These are phyloP conservation scores for Trametes polyzona DNA, from an alignment of 1,284 basidiomycete genomes.

Conservation along the genomic window DNA sequence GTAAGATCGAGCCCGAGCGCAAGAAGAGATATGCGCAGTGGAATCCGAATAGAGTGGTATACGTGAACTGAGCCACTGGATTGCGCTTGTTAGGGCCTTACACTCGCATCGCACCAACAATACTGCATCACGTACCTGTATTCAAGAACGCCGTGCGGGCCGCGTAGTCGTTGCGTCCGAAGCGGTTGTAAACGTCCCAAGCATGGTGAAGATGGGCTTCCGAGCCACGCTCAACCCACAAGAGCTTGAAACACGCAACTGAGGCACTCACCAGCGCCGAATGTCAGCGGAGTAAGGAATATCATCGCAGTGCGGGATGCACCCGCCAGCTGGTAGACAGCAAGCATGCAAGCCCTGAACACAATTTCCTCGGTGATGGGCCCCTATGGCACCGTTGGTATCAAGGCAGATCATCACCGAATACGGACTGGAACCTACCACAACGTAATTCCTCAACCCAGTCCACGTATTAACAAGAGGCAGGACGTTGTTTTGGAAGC, in stretches of 20 bases:
- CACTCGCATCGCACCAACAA: too few species aligned
- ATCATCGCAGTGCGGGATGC: constrained; percentile 63
- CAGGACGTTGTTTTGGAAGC: constrained; percentile 44
- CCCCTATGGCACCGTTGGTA: constrained; percentile 50
- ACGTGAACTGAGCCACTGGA: constrained; percentile 83
- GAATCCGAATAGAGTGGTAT: constrained; percentile 93
- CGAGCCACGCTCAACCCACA: neutral
- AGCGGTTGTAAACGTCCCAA: constrained; percentile 78
- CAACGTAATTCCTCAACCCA: constrained; percentile 77
- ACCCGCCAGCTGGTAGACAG: constrained; percentile 73
- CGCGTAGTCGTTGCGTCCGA: constrained; percentile 67
- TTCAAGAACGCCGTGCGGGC: constrained; percentile 61
- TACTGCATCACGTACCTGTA: constrained; percentile 69
- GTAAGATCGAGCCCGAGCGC: constrained; percentile 68
- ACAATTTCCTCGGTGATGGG: constrained; percentile 94
- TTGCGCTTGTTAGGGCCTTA: neutral
- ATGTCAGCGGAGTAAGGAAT: constrained; percentile 83
- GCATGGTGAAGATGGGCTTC: constrained; percentile 92
- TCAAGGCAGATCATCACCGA: neutral
- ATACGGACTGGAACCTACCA: constrained; percentile 53
- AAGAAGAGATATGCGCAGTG: constrained; percentile 88
- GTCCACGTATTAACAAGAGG: constrained; percentile 52
- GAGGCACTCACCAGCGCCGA: constrained; percentile 74
- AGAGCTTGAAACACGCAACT: constrained; percentile 4
- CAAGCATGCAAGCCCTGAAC: constrained; percentile 85